Evolutionary conservation across 352 stramenopile species (phyloP), one percentile per base, ranked within the genome.

Genomic region (Pythium diclinum): DNA sequence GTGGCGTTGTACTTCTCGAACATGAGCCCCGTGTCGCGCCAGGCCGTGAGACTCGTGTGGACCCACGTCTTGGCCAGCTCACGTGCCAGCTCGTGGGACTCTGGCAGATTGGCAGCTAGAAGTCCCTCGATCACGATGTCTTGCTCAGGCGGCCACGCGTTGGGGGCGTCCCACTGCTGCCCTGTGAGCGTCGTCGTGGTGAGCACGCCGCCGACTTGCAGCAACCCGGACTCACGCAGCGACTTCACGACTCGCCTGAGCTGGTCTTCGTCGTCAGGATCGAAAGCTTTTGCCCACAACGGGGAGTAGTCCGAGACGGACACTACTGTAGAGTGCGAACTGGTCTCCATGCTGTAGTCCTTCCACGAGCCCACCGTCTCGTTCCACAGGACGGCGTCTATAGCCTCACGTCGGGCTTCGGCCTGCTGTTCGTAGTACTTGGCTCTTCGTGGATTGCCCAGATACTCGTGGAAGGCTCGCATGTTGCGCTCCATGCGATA

Each of bases 1-100:
- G 73, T 78, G 23, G 85, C 79, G 62, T 95, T 90, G 70, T 95
- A 95, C 77, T 96, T 96, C 63, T 96, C 89, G 64, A 90, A 94
- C 87, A 96, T 95, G 56, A 89, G 69, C 13, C 84, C 81, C 25
- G 81, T 91, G 49, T 87, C 68, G 36, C 77, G 74, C 74, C 74
- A 96, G 40, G 79, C 88, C 8, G 59, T 66, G 21, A 92, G 63
- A 61, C 79, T 82, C n/a, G 86, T 72, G 9, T 76, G 55, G 25
- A 87, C 77, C 85, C 86, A 96, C 19, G 59, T 81, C 75, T 77
- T 76, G 28, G 79, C 63, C 28, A 94, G 57, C 36, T 78, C 62
- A 1, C 74, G 74, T 8, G 83, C 84, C 46, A 95, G 67, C 36
- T 65, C 63, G 19, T 80, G 68, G 30, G 84, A 74, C 56, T 89